phyloP scores from a whole-genome alignment of 2,329 filamentous ascomycete genomes.

The Sporothrix humicola region DNA sequence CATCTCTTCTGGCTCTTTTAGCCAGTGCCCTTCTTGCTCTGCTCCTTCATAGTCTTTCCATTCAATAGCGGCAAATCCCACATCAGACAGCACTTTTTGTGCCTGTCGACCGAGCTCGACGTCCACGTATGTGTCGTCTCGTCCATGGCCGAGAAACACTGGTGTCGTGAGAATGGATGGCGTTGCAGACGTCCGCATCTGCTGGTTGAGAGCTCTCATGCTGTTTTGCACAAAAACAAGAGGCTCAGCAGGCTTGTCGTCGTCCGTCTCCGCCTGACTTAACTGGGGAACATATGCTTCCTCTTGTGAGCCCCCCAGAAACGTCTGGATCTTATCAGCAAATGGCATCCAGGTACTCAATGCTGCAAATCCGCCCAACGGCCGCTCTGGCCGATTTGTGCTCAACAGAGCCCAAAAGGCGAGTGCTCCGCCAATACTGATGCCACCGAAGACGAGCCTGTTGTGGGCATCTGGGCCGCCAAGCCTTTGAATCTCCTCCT shows the following conservation, averaged over 20 bases:
- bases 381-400: constrained; percentile 24
- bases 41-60: constrained; percentile 33
- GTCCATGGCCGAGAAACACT: constrained; percentile 34
- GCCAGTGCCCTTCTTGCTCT: constrained; percentile 34
- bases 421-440: constrained; percentile 55
- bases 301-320: not conserved
- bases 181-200: not conserved
- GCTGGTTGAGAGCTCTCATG: not conserved
- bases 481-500: constrained; percentile 43
- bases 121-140: constrained; percentile 34
- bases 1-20: constrained; percentile 34
- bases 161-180: constrained; percentile 11
- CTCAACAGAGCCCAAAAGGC: constrained; percentile 45
- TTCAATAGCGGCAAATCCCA: constrained; percentile 24
- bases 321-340: constrained; percentile 11
- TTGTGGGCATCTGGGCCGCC: not conserved
- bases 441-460: constrained; percentile 51
- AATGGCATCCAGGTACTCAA: constrained; percentile 34
- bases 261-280: too few relatives aligned
- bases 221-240: constrained; percentile 1
- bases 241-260: not conserved
- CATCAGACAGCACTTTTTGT: not conserved
- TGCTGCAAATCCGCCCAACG: constrained; percentile 30
- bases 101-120: constrained; percentile 28
- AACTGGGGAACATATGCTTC: not conserved